Evolutionary conservation across 352 stramenopile species (phyloP).

Genomic region (Pythium diclinum): DNA sequence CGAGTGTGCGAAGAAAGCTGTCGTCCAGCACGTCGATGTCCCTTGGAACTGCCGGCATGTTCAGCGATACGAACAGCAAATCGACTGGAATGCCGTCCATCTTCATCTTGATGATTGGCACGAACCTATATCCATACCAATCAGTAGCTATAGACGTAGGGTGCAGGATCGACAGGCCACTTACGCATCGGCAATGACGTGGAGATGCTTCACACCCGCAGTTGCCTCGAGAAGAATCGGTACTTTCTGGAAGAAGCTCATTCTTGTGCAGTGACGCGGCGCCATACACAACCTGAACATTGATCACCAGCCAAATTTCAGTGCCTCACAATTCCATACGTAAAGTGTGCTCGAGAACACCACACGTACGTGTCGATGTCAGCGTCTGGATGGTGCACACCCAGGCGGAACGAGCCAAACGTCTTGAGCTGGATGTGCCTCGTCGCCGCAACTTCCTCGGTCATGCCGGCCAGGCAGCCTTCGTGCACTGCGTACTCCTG

Average conservation of each 20-base stretch:
- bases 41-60: constrained; percentile 52
- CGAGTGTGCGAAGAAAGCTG: constrained; percentile 78
- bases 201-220: constrained; percentile 62
- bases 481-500: constrained; percentile 81
- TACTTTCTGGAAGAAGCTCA: constrained; percentile 88
- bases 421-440: constrained; percentile 72
- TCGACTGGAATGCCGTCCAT: constrained; percentile 90
- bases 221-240: constrained; percentile 73
- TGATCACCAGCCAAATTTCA: constrained; percentile 22
- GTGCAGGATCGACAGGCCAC: constrained; percentile 18
- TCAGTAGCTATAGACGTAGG: not conserved
- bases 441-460: constrained; percentile 36
- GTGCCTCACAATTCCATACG: no score
- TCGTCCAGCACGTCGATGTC: constrained; percentile 83
- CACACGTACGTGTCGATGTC: constrained; percentile 79
- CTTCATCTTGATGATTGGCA: constrained; percentile 94
- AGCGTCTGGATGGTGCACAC: constrained; percentile 80
- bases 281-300: constrained; percentile 72
- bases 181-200: constrained; percentile 89
- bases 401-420: constrained; percentile 91
- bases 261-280: constrained; percentile 70
- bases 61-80: constrained; percentile 90
- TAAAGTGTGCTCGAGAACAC: not conserved
- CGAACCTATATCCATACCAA: constrained; percentile 38
- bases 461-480: constrained; percentile 39